phyloP scores from a whole-genome alignment of 352 stramenopile species.

The Pythium guiyangense region DNA sequence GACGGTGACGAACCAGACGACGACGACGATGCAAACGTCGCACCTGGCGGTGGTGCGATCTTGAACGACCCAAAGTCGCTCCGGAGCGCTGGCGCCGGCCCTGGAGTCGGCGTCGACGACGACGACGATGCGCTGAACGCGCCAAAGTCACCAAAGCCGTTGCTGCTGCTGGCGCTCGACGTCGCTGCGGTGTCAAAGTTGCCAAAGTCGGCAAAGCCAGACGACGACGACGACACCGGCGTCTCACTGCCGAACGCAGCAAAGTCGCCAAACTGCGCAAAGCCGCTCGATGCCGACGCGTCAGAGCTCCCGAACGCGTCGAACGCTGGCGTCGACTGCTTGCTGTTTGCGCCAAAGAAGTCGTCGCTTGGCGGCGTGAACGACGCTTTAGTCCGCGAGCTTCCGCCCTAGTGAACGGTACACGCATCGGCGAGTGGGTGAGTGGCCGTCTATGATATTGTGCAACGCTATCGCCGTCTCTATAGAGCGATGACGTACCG shows the following conservation, averaged over 20 bases:
- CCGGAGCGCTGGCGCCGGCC: slow-evolving; percentile 22
- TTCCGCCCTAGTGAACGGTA: background rate
- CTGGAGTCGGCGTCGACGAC: slow-evolving; percentile 19
- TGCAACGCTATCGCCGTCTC: too few species aligned
- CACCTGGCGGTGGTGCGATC: slow-evolving; percentile 51
- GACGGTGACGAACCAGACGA: slow-evolving; percentile 15
- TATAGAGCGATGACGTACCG: too few species aligned
- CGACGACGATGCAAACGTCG: slow-evolving; percentile 39
- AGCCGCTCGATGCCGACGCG: slow-evolving; percentile 20
- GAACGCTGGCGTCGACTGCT: slow-evolving; percentile 18
- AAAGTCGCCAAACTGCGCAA: slow-evolving; percentile 74
- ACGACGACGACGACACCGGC: slow-evolving; percentile 25
- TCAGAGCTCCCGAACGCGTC: slow-evolving; percentile 26
- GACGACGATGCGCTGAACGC: slow-evolving; percentile 50
- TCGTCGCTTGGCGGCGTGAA: slow-evolving; percentile 27
- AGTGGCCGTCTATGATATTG: too few species aligned
- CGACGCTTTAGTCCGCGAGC: slow-evolving; percentile 29
- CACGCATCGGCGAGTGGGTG: too few species aligned
- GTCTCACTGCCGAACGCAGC: slow-evolving; percentile 50
- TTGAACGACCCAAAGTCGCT: slow-evolving; percentile 66
- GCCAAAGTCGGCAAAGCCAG: slow-evolving; percentile 53
- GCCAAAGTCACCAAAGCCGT: slow-evolving; percentile 46
- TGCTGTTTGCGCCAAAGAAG: slow-evolving; percentile 39
- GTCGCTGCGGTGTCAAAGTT: slow-evolving; percentile 28
- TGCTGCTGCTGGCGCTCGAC: slow-evolving; percentile 15